Evolutionary conservation across 768 basidiomycete species (phyloP).

Genomic region (Xerocomellus intermedius): DNA sequence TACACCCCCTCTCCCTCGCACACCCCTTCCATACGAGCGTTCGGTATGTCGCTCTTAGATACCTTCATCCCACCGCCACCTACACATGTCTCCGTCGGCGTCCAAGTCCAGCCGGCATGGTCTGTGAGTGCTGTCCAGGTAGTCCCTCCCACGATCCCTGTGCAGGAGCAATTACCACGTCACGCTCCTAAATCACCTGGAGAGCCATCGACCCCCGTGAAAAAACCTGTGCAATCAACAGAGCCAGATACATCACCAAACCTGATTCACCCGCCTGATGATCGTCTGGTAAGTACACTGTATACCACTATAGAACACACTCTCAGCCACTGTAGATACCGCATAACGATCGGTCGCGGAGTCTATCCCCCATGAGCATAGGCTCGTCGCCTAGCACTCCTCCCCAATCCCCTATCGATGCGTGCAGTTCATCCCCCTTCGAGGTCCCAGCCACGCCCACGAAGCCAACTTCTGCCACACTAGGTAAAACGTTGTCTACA

Average conservation of each 20-base stretch:
- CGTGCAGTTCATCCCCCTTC: slow-evolving; percentile 1
- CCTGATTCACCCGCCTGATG: slow-evolving; percentile 14
- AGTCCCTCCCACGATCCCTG: slow-evolving; percentile 16
- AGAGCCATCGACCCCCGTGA: slow-evolving; percentile 12
- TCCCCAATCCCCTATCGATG: slow-evolving; percentile 20
- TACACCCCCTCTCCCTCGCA: neutral
- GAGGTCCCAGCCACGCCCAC: slow-evolving; percentile 5
- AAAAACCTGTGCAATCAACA: slow-evolving; percentile 6
- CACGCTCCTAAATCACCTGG: slow-evolving; percentile 2
- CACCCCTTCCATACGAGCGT: slow-evolving; percentile 21
- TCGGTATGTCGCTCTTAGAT: slow-evolving; percentile 33
- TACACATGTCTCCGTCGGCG: slow-evolving; percentile 41
- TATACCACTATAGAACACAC: neutral
- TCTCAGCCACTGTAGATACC: slow-evolving; percentile 34
- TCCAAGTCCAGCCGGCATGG: slow-evolving; percentile 42
- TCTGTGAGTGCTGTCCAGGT: slow-evolving; percentile 41
- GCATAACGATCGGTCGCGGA: slow-evolving; percentile 38
- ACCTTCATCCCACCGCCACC: slow-evolving; percentile 19
- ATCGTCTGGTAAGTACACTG: slow-evolving; percentile 22
- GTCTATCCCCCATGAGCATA: slow-evolving; percentile 62
- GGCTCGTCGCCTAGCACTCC: slow-evolving; percentile 47
- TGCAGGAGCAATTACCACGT: slow-evolving; percentile 9
- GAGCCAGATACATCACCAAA: slow-evolving; percentile 11
- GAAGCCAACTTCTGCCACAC: slow-evolving; percentile 1
- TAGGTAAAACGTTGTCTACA: slow-evolving; percentile 11